Evolutionary conservation across 2,329 filamentous ascomycete genomes (phyloP), one percentile per base, ranked within the genome.

Genomic region (Daldinia sp.): DNA sequence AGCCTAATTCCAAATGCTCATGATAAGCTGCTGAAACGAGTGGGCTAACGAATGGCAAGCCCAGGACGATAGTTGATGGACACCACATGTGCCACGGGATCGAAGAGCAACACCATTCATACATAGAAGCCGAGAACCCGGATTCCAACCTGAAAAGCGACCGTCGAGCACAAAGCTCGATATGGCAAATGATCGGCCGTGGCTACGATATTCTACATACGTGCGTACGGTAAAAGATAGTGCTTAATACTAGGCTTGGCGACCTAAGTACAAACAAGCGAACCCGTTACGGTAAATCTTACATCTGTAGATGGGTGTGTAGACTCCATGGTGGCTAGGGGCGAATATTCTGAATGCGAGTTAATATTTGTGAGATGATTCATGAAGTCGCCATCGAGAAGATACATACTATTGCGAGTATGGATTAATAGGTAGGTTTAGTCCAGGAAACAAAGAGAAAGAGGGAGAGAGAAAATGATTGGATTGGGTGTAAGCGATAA

Each of bases 111-210:
- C 52, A 57, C 53, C 27, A 45, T 61, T 57, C 52, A 45, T 61
- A 59, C 52, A 55, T 15, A 32, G 47, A 60, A 59, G 49, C 64
- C 64, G 55, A 57, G 55, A 60, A 59, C 61, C 64, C 51, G 64
- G 58, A 34, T 64, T n/a, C 39, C 29, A 32, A 34, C 11, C 32
- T 50, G 56, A 23, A 55, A 47, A 34, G 43, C 21, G 21, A 8
- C 15, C 23, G 23, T 50, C 34, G 7, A 41, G 39, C 37, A 19
- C 34, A 53, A 29, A 19, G 30, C 43, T 52, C 19, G 34, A 64
- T 57, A 17, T 10, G 41, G 53, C 27, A 58, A 53, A 30, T 35
- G 50, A 56, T 39, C 19, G 35, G 15, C 35, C n/a, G 37, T 30
- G 6, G 34, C 43, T 50, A 25, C 41, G 21, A 53, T 23, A 34